Conservation (phyloP, 1,284 basidiomycete genomes). For the Chalciporus sp. region DNA sequence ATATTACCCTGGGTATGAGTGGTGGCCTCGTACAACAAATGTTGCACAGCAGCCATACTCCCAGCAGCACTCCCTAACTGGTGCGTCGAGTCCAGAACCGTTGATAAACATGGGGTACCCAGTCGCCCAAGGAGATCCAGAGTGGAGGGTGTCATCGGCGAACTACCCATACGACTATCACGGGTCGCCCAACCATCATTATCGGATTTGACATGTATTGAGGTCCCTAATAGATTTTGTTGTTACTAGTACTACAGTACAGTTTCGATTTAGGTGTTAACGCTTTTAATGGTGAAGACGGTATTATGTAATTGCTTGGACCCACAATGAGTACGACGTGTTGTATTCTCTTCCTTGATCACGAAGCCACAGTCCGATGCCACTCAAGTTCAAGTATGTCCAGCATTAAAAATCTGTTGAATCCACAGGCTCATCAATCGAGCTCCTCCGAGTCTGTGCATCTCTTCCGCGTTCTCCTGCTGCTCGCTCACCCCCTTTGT, state of each 20-base stretch:
- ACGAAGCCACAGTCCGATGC: slow-evolving; percentile 19
- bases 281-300: neutral
- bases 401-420: slow-evolving; percentile 53
- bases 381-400: slow-evolving; percentile 44
- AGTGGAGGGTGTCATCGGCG: slow-evolving; percentile 22
- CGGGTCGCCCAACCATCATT: slow-evolving; percentile 17
- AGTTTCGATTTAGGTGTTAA: too few species aligned
- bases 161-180: slow-evolving; percentile 26
- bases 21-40: slow-evolving; percentile 59
- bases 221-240: neutral
- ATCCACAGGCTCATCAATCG: slow-evolving; percentile 47
- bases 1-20: slow-evolving; percentile 71
- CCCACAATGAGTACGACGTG: slow-evolving; percentile 31
- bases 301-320: slow-evolving; percentile 35
- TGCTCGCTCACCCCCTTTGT: slow-evolving; percentile 23
- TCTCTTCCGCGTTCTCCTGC: slow-evolving; percentile 12
- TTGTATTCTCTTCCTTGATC: neutral
- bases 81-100: slow-evolving; percentile 7
- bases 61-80: slow-evolving; percentile 7
- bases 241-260: too few species aligned
- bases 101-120: slow-evolving; percentile 20
- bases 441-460: slow-evolving; percentile 41
- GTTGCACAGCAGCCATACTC: slow-evolving; percentile 18
- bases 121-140: slow-evolving; percentile 11
- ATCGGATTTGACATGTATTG: slow-evolving; percentile 21